Percentiles rank a stretch among this genome's conserved stretches.
phyloP scores from a whole-genome alignment of 345 rosid genomes.

The Citrus cavaleriei region DNA sequence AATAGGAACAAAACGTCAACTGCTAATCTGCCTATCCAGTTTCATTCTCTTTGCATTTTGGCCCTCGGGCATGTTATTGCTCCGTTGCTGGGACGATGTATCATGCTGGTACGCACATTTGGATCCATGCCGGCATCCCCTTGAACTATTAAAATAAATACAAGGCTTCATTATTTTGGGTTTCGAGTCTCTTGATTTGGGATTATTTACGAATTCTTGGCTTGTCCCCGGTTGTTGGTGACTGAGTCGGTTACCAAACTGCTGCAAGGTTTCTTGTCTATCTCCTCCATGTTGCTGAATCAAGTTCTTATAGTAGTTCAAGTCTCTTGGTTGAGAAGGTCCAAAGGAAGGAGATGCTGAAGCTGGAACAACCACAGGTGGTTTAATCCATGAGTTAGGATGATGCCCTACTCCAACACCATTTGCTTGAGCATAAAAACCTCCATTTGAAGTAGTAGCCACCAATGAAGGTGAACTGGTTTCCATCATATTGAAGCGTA shows the following conservation, averaged over 20 bases:
- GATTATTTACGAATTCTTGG: constrained; percentile 53
- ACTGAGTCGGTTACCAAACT: constrained; percentile 36
- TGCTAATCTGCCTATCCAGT: constrained; percentile 83
- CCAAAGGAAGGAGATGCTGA: constrained; percentile 36
- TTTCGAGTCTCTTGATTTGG: constrained; percentile 56
- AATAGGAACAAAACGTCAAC: constrained; percentile 25
- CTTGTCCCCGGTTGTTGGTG: constrained; percentile 33
- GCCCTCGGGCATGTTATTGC: constrained; percentile 43
- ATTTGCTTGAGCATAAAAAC: constrained; percentile 42
- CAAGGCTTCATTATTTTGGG: constrained; percentile 89
- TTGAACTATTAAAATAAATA: constrained; percentile 76
- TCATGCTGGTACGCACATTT: constrained; percentile 88
- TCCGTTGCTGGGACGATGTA: constrained; percentile 45
- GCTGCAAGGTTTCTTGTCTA: constrained; percentile 62
- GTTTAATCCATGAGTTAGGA: constrained; percentile 25
- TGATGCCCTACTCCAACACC: constrained; percentile 29
- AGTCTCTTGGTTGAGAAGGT: constrained; percentile 52
- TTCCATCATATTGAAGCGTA: constrained; percentile 40
- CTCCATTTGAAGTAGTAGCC: constrained; percentile 42
- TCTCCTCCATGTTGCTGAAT: constrained; percentile 99
- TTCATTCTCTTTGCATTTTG: constrained; percentile 82
- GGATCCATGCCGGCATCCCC: constrained; percentile 91
- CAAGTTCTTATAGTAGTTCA: constrained; percentile 85
- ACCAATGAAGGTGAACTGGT: constrained; percentile 25
- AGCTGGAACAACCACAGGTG: constrained; percentile 30